These are phyloP conservation scores for Kwoniella botswanensis DNA, from an alignment of 768 basidiomycete species.

Conservation along the genomic window DNA sequence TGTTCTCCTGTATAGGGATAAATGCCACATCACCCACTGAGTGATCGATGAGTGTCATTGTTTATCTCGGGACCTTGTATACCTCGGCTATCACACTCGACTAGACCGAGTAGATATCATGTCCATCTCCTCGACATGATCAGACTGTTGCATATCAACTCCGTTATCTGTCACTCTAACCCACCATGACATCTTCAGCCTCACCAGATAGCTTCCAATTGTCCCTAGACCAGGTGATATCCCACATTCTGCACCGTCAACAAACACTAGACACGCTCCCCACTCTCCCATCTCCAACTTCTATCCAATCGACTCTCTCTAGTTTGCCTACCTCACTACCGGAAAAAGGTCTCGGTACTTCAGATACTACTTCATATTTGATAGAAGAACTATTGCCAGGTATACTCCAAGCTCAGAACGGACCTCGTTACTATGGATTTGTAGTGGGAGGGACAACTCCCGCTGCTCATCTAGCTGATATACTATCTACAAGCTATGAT, in stretches of 20 bases:
- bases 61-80: no score
- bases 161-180: not conserved
- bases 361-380: constrained; percentile 44
- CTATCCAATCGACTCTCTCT: constrained; percentile 29
- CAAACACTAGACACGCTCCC: constrained; percentile 22
- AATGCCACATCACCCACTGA: no score
- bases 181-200: not conserved
- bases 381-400: constrained; percentile 55
- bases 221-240: constrained; percentile 22
- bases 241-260: constrained; percentile 32
- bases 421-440: constrained; percentile 57
- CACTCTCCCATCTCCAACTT: constrained; percentile 19
- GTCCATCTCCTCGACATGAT: no score
- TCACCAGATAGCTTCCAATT: constrained; percentile 10
- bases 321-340: constrained; percentile 53
- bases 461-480: constrained; percentile 59
- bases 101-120: no score
- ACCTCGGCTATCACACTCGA: no score
- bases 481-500: constrained; percentile 57
- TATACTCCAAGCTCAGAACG: constrained; percentile 58
- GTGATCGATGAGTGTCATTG: no score
- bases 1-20: no score
- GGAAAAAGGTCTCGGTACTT: constrained; percentile 54
- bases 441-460: constrained; percentile 57
- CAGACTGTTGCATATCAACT: not conserved